These are phyloP conservation scores for Cladosporium sp. DNA, from an alignment of 2,329 filamentous ascomycete genomes.

Conservation along the genomic window DNA sequence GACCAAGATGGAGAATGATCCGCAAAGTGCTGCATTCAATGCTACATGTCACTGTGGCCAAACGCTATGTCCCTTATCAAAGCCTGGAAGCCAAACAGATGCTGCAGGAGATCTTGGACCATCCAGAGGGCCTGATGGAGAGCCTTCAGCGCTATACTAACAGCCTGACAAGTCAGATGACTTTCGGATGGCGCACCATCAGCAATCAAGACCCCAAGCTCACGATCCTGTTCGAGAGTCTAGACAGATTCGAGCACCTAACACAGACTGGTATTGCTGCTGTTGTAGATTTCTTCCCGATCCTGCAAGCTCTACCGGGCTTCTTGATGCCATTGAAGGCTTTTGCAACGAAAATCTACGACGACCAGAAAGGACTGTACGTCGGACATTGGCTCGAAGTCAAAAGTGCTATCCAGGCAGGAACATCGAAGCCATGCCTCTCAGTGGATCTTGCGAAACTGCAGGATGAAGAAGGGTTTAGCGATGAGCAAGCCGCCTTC, in stretches of 20 bases:
- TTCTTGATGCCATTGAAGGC: constrained; percentile 22
- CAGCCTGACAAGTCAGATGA: constrained; percentile 50
- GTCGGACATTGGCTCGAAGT: constrained; percentile 6
- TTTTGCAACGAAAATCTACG: constrained; percentile 13
- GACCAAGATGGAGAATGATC: constrained; percentile 37
- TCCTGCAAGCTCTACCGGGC: constrained; percentile 46
- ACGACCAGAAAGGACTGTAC: background rate
- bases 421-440: constrained; percentile 1
- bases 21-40: constrained; percentile 45
- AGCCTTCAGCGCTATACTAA: constrained; percentile 52
- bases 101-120: constrained; percentile 48
- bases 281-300: constrained; percentile 48
- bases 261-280: constrained; percentile 43
- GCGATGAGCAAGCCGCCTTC: constrained; percentile 20
- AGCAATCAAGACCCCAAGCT: constrained; percentile 44
- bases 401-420: background rate
- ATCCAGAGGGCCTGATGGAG: constrained; percentile 43
- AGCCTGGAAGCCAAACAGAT: constrained; percentile 57
- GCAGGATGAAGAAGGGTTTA: constrained; percentile 21
- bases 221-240: constrained; percentile 44
- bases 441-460: constrained; percentile 18
- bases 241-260: constrained; percentile 43
- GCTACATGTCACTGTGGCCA: constrained; percentile 48
- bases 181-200: constrained; percentile 43
- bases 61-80: constrained; percentile 54